These are phyloP conservation scores for Claviceps maximensis DNA, from an alignment of 2,329 filamentous ascomycete species.

Conservation along the genomic window DNA sequence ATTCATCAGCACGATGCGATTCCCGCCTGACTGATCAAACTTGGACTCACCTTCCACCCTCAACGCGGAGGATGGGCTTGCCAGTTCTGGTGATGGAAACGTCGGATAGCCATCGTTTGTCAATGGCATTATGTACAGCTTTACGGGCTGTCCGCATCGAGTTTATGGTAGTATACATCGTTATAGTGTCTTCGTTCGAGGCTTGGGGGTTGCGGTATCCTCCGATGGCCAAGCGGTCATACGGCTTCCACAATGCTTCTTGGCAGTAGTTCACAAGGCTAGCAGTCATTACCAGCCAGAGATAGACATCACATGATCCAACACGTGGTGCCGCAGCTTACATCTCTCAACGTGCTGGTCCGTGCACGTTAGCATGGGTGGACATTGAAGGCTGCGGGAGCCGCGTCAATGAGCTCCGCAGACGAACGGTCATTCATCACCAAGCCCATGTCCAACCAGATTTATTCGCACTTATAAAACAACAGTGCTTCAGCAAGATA, in stretches of 20 bases:
- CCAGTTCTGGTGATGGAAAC: constrained; percentile 89
- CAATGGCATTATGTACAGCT: constrained; percentile 31
- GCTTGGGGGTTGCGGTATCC: neutral
- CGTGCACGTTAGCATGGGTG: neutral
- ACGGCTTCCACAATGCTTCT: neutral
- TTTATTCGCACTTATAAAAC: neutral
- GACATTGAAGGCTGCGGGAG: constrained; percentile 9
- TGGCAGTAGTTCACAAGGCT: neutral
- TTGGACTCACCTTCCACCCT: constrained; percentile 71
- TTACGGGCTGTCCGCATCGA: constrained; percentile 40
- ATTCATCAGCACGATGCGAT: constrained; percentile 12
- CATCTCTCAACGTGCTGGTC: neutral
- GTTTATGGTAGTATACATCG: constrained; percentile 44
- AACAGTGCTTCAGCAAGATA: neutral
- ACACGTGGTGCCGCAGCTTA: neutral
- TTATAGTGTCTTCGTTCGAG: constrained; percentile 14
- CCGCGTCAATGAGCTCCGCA: constrained; percentile 16
- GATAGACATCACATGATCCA: neutral
- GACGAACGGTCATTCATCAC: neutral
- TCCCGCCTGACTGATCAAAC: neutral
- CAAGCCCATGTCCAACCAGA: neutral
- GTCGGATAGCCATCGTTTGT: constrained; percentile 55
- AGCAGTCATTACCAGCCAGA: neutral
- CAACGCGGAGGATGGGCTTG: constrained; percentile 80
- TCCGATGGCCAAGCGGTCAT: neutral